Conservation (phyloP, 2,329 filamentous ascomycete genomes). For the Tricladium varicosporioides region DNA sequence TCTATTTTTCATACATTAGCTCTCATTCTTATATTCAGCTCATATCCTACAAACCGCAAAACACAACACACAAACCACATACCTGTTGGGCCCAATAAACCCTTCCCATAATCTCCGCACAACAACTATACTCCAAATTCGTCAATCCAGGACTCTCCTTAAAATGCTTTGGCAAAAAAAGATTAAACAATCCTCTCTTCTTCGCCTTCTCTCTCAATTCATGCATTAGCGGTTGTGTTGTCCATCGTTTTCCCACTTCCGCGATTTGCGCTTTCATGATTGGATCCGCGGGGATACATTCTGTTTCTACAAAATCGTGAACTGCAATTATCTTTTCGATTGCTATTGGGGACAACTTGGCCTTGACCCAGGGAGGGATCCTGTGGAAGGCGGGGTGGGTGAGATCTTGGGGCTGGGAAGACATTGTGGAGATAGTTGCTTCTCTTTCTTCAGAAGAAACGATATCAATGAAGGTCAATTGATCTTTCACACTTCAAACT, state of each 20-base stretch:
- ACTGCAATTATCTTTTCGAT: conserved; percentile 42
- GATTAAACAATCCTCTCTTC: conserved; percentile 38
- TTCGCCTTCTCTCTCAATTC: conserved; percentile 43
- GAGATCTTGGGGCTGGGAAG: not conserved
- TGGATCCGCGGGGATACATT: conserved; percentile 43
- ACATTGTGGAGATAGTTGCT: not conserved
- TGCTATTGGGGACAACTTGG: conserved; percentile 35
- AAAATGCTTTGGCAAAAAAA: conserved; percentile 42
- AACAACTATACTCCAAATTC: conserved; percentile 45
- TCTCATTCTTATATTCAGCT: not conserved
- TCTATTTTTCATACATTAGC: conserved; percentile 27
- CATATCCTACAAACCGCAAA: too few species aligned
- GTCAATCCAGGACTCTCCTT: conserved; percentile 43
- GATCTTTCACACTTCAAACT: not conserved
- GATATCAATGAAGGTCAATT: not conserved
- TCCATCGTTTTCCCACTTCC: conserved; percentile 35
- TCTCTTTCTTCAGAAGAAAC: not conserved
- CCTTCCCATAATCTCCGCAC: conserved; percentile 45
- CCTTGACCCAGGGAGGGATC: conserved; percentile 40
- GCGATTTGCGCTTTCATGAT: conserved; percentile 41
- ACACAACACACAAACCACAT: not conserved
- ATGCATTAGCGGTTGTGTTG: conserved; percentile 40
- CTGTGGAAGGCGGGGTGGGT: conserved; percentile 36
- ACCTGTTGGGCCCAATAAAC: conserved; percentile 41
- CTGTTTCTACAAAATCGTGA: conserved; percentile 43